phyloP scores from a whole-genome alignment of 441 rosid genomes.

The Adansonia madagascariensis region DNA sequence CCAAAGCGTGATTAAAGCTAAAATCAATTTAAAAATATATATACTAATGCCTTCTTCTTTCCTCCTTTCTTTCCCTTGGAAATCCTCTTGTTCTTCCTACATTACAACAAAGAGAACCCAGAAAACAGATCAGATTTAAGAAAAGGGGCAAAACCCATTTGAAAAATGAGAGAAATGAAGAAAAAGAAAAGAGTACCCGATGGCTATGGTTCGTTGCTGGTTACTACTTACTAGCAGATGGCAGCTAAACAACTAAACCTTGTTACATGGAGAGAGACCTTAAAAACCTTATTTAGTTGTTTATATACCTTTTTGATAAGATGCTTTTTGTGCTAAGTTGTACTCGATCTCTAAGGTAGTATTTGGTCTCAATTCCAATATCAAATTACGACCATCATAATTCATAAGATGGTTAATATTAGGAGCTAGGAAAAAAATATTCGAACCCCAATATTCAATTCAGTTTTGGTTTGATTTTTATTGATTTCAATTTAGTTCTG shows the following conservation, averaged over 20 bases:
- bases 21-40: too few species aligned
- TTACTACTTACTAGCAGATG: neutral
- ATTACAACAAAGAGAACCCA: slow-evolving; percentile 1
- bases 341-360: too few species aligned
- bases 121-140: neutral
- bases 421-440: too few species aligned
- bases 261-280: neutral
- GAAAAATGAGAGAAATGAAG: neutral
- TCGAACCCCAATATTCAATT: too few species aligned
- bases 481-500: too few species aligned
- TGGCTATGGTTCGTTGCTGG: slow-evolving; percentile 62
- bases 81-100: slow-evolving; percentile 84
- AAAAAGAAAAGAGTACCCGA: slow-evolving; percentile 57
- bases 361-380: too few species aligned
- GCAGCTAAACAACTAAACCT: too few species aligned
- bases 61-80: slow-evolving; percentile 97
- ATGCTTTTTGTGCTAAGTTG: too few species aligned
- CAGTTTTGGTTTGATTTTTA: too few species aligned
- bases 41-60: slow-evolving; percentile 88
- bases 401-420: too few species aligned
- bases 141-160: neutral
- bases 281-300: neutral
- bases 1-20: neutral
- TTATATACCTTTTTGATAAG: neutral
- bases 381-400: too few species aligned